Conservation (phyloP, 306 rosid species). For the Dryas alaskensis region DNA sequence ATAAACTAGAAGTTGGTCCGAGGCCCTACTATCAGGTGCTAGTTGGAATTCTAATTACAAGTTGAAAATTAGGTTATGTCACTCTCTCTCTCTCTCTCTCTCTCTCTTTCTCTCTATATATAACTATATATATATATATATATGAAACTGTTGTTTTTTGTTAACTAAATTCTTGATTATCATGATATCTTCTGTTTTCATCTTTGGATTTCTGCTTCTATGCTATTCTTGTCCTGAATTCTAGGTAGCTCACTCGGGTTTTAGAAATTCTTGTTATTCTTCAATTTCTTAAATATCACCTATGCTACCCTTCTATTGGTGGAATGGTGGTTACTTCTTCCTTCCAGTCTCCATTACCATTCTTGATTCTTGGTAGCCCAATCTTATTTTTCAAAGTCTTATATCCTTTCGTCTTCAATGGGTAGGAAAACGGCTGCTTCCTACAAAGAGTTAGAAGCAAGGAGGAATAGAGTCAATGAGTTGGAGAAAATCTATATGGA, state of each 20-base stretch:
- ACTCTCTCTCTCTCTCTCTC: too few species aligned
- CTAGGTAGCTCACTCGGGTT: background rate
- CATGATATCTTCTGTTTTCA: background rate
- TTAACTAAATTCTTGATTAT: background rate
- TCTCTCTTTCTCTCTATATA: too few species aligned
- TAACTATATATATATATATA: too few species aligned
- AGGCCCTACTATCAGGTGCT: background rate
- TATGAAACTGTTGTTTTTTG: too few species aligned
- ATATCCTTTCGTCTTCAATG: background rate
- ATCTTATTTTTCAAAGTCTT: background rate
- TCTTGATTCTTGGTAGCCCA: background rate
- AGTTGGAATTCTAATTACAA: background rate
- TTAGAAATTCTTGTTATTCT: background rate
- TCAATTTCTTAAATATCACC: background rate
- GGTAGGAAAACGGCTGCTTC: constrained; percentile 59
- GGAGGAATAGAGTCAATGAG: constrained; percentile 54
- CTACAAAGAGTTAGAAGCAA: constrained; percentile 59
- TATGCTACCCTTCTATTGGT: background rate
- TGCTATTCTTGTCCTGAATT: background rate
- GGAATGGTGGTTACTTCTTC: background rate
- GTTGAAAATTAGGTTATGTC: background rate
- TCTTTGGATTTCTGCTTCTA: background rate
- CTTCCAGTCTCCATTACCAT: background rate
- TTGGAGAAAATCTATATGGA: constrained; percentile 69
- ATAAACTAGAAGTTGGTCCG: background rate